Evolutionary conservation across 192 early-diverging fungal genomes (phyloP).

Genomic region (Diversispora epigaea): DNA sequence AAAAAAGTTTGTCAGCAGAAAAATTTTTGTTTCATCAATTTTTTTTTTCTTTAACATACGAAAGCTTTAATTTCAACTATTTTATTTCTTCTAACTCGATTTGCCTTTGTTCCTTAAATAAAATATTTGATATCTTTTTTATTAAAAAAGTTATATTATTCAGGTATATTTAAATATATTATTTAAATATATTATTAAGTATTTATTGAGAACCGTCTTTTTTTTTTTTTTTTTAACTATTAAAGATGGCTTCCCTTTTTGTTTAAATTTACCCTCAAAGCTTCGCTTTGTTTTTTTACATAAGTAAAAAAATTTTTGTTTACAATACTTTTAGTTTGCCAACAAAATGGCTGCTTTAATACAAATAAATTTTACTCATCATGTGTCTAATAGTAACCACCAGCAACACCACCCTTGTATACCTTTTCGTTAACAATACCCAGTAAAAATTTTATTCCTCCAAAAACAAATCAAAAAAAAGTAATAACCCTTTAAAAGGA

Average conservation of each 20-base stretch:
- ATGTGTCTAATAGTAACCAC: background rate
- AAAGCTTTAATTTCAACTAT: too few relatives aligned
- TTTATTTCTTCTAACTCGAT: too few relatives aligned
- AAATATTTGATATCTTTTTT: too few relatives aligned
- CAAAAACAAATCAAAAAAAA: background rate
- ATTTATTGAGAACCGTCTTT: background rate
- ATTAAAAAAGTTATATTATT: too few relatives aligned
- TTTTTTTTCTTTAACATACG: too few relatives aligned
- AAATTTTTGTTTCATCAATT: too few relatives aligned
- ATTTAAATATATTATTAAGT: background rate
- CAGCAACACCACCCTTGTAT: background rate
- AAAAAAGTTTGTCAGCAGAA: too few relatives aligned
- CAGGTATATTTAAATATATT: background rate
- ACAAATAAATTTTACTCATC: background rate
- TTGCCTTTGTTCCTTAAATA: too few relatives aligned
- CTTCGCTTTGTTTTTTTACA: background rate
- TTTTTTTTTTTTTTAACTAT: background rate
- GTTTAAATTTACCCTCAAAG: conserved; percentile 10
- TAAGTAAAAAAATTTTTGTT: background rate
- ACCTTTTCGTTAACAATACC: conserved; percentile 20
- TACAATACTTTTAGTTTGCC: background rate
- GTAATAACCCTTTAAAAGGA: background rate
- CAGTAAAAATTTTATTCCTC: background rate
- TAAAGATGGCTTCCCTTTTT: conserved; percentile 12
- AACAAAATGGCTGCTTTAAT: conserved; percentile 15